Conservation (phyloP, 768 basidiomycete genomes). For the Mycena rosella region DNA sequence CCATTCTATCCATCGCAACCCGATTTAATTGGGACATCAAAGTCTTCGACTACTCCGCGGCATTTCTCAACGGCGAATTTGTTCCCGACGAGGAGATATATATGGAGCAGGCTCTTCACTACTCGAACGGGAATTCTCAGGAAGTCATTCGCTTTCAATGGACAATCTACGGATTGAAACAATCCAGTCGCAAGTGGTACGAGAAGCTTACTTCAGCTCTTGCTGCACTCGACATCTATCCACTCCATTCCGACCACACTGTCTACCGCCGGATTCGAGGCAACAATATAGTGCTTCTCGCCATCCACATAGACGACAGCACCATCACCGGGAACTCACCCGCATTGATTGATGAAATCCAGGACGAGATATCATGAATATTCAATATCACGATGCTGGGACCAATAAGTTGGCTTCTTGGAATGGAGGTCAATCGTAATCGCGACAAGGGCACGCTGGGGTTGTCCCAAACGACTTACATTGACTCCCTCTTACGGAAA, state of each 20-base stretch:
- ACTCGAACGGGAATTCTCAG: too few relatives aligned
- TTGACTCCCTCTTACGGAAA: slow-evolving; percentile 4
- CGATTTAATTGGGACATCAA: too few relatives aligned
- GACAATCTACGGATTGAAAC: slow-evolving; percentile 32
- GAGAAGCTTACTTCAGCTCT: slow-evolving; percentile 37
- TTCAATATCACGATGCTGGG: slow-evolving; percentile 44
- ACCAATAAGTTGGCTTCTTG: slow-evolving; percentile 44
- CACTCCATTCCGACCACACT: slow-evolving; percentile 27
- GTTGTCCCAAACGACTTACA: slow-evolving; percentile 19
- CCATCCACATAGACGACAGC: slow-evolving; percentile 52
- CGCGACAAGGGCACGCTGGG: slow-evolving; percentile 8
- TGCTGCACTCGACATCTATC: slow-evolving; percentile 17
- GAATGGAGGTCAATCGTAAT: slow-evolving; percentile 49
- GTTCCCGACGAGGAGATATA: too few relatives aligned
- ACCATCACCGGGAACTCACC: slow-evolving; percentile 39
- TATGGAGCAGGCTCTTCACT: too few relatives aligned
- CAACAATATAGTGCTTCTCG: slow-evolving; percentile 21
- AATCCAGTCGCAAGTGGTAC: slow-evolving; percentile 49
- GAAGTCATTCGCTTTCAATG: too few relatives aligned
- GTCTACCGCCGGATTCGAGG: slow-evolving; percentile 27
- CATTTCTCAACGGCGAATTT: too few relatives aligned
- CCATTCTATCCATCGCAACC: neutral
- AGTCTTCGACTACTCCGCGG: too few relatives aligned
- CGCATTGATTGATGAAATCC: slow-evolving; percentile 36
- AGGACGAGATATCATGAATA: too few relatives aligned